Percentiles rank a stretch among this genome's conserved stretches.
Evolutionary conservation across 176 grass and related monocot genomes (phyloP).

Genomic region (Cymbopogon citratus): DNA sequence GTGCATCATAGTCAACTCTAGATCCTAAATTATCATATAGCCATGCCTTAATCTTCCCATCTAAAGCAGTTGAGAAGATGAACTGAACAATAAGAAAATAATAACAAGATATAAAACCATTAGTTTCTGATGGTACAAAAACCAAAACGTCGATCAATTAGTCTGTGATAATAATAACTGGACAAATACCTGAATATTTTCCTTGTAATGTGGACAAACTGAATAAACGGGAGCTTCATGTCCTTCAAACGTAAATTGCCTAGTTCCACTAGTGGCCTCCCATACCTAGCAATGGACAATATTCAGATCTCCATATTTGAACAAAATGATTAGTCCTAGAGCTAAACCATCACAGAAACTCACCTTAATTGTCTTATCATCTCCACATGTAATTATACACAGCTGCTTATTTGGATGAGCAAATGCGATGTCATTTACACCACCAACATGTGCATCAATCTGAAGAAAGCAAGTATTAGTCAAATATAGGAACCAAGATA

Average conservation of each 20-base stretch:
- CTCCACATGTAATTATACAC: constrained; percentile 94
- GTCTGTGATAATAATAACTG: constrained; percentile 4
- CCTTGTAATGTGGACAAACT: constrained; percentile 95
- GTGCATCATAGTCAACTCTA: constrained; percentile 99
- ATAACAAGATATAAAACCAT: neutral
- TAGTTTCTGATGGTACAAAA: neutral
- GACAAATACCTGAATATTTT: constrained; percentile 77
- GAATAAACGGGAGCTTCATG: constrained; percentile 99
- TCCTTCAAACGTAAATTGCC: constrained; percentile 88
- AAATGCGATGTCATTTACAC: constrained; percentile 99
- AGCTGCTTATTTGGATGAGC: constrained; percentile 96
- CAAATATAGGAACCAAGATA: constrained; percentile 12
- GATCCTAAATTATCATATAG: constrained; percentile 97
- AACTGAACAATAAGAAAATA: constrained; percentile 51
- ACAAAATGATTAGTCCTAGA: neutral
- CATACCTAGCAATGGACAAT: constrained; percentile 60
- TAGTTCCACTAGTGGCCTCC: constrained; percentile 78
- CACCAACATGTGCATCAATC: constrained; percentile 97
- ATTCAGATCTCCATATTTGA: constrained; percentile 28
- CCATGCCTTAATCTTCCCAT: constrained; percentile 99
- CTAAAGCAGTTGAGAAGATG: constrained; percentile 96
- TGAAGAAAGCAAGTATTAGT: constrained; percentile 41
- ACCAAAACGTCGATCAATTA: neutral
- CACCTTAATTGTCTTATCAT: constrained; percentile 98
- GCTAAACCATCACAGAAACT: constrained; percentile 9